Conservation (phyloP, 352 stramenopile genomes). For the Phytophthora multivora region DNA sequence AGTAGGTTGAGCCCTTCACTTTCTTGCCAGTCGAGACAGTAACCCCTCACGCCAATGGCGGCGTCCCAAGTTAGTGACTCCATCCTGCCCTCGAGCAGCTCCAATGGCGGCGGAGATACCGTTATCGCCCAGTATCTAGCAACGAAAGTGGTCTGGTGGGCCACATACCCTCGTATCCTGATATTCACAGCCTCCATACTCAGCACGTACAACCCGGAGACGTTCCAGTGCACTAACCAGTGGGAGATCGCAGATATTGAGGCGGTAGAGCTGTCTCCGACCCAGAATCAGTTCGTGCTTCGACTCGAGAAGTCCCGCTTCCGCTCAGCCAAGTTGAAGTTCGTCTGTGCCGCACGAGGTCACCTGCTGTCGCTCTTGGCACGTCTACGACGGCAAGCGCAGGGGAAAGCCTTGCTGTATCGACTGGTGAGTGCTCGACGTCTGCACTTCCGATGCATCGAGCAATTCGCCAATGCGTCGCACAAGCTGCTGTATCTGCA, state of each 20-base stretch:
- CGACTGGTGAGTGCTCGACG: constrained; percentile 30
- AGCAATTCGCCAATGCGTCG: constrained; percentile 71
- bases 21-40: constrained; percentile 4
- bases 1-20: constrained; percentile 1
- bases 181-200: constrained; percentile 56
- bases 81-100: constrained; percentile 10
- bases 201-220: constrained; percentile 68
- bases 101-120: constrained; percentile 20
- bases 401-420: constrained; percentile 44
- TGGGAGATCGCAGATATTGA: constrained; percentile 73
- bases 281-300: constrained; percentile 62
- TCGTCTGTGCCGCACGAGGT: constrained; percentile 54
- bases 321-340: constrained; percentile 54
- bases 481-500: constrained; percentile 58
- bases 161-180: constrained; percentile 63
- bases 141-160: constrained; percentile 72
- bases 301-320: constrained; percentile 72
- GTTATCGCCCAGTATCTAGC: constrained; percentile 73
- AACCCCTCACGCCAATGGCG: constrained; percentile 22
- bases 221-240: constrained; percentile 71
- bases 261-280: constrained; percentile 43
- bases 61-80: constrained; percentile 11
- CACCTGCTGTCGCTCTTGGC: constrained; percentile 64
- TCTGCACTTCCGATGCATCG: constrained; percentile 63
- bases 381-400: constrained; percentile 48